Base-by-base conservation (phyloP, 225 moss, liverwort and hornwort genomes). In the Marchantia polymorpha region DNA sequence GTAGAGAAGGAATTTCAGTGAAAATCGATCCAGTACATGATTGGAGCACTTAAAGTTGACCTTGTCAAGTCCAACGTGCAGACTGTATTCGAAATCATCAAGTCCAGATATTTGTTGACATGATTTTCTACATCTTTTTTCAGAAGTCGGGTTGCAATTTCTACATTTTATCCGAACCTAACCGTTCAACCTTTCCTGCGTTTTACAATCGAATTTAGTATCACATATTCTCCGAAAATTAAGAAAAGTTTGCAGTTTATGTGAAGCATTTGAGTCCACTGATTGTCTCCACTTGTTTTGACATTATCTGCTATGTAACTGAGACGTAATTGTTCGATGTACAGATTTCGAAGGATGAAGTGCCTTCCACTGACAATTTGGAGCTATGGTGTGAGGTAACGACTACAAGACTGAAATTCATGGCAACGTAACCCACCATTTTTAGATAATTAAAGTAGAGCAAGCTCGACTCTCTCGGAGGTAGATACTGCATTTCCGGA, bases 341-440 rank as follows among this genome's bases (percentile, higher is more conserved):
- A 48, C 90, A 94, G 94, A 93, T 94, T 78, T 83, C 91, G 46
- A 94, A 94, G 77, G 92, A 91, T 70, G 81, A 92, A 58, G 88
- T 94, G 77, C 87, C 87, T 50, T 84, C 93, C 69, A 79, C 68
- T 48, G 88, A 76, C 69, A 84, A 91, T 83, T 82, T 94, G 85
- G 94, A 94, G 86, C 81, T 94, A 60, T 94, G 94, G 94, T 88
- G 92, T 69, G 90, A 94, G 92, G 94, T 94, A 84, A 9, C 79
- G 52, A 81, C 59, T 69, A 6, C 29, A 0, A 67, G 67, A 7
- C 27, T 51, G 72, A n/a, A 72, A 20, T 52, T 52, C 52, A 26
- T 29, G n/a, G 14, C 22, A 31, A 75, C 10, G 46, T 9, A 9
- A 7, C 22, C 8, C 39, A 9, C 59, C 53, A 19, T 75, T 10